Conservation (phyloP, 495 filamentous ascomycete species). For the Diplogelasinospora grovesii region DNA sequence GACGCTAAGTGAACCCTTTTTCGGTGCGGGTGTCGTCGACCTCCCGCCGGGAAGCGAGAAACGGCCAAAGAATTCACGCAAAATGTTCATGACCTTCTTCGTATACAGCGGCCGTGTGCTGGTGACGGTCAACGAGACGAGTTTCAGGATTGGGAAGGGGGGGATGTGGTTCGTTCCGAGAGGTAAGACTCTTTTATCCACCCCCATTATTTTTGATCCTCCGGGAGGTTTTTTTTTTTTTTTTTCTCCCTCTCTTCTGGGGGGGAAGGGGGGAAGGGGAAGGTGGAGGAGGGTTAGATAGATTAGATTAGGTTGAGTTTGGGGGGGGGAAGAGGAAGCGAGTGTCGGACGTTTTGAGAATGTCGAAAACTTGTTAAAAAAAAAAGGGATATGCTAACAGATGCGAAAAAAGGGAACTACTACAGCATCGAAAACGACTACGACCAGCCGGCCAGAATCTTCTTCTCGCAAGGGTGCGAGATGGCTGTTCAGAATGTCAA, state of each 20-base stretch:
- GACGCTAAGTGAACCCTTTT: slow-evolving; percentile 72
- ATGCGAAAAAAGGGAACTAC: slow-evolving; percentile 57
- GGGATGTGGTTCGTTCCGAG: slow-evolving; percentile 89
- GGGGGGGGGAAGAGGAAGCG: too few relatives aligned
- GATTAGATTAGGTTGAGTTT: too few relatives aligned
- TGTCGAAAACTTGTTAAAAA: too few relatives aligned
- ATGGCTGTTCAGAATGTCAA: slow-evolving; percentile 13
- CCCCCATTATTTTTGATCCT: too few relatives aligned
- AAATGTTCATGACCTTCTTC: slow-evolving; percentile 95
- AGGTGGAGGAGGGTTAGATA: too few relatives aligned
- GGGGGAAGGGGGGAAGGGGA: too few relatives aligned
- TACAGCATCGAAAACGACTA: slow-evolving; percentile 76
- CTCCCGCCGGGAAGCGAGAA: slow-evolving; percentile 76
- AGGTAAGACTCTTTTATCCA: too few relatives aligned
- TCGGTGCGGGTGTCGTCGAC: slow-evolving; percentile 83
- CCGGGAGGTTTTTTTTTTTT: slow-evolving; percentile 38
- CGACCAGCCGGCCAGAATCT: slow-evolving; percentile 60
- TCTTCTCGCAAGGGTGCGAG: slow-evolving; percentile 80
- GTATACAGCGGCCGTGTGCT: slow-evolving; percentile 69
- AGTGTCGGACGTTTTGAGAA: too few relatives aligned
- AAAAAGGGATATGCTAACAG: slow-evolving; percentile 8
- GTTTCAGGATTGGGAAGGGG: slow-evolving; percentile 75
- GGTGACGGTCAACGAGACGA: slow-evolving; percentile 72
- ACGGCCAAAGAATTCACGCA: slow-evolving; percentile 79
- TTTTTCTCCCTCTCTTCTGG: slow-evolving; percentile 4